Conservation (phyloP, 2,329 filamentous ascomycete species). For the Fusarium kyushuense region DNA sequence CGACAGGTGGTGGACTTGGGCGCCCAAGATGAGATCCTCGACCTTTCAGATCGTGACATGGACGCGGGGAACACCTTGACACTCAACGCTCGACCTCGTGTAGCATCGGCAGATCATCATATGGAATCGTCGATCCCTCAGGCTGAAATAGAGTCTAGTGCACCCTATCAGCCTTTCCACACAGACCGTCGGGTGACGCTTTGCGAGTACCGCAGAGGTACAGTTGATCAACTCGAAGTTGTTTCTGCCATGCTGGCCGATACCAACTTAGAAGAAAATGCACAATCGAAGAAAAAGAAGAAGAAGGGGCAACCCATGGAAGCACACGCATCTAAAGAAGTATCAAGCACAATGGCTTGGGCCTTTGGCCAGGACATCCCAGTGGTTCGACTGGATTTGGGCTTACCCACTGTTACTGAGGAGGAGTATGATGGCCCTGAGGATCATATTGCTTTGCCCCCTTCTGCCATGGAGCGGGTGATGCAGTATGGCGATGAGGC, state of each 20-base stretch:
- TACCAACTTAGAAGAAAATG: constrained; percentile 56
- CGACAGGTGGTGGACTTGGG: constrained; percentile 63
- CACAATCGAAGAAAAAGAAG: constrained; percentile 54
- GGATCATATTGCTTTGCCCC: constrained; percentile 70
- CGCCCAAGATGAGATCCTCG: constrained; percentile 67
- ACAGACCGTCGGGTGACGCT: constrained; percentile 88
- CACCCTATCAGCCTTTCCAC: constrained; percentile 95
- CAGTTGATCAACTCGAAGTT: constrained; percentile 52
- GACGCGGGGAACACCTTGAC: constrained; percentile 68
- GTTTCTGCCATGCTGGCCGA: constrained; percentile 58
- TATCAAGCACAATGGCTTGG: constrained; percentile 57
- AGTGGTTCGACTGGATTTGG: constrained; percentile 65
- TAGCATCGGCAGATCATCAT: constrained; percentile 55
- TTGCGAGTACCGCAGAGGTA: constrained; percentile 68
- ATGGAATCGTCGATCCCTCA: constrained; percentile 75
- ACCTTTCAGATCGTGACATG: constrained; percentile 64
- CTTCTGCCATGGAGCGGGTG: constrained; percentile 73
- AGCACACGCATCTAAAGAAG: constrained; percentile 29
- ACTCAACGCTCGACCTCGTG: constrained; percentile 57
- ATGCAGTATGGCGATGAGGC: constrained; percentile 73
- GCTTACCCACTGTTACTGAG: constrained; percentile 60
- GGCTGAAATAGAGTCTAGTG: constrained; percentile 94
- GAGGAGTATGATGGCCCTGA: constrained; percentile 66
- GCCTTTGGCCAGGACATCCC: constrained; percentile 70
- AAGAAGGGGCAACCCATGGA: constrained; percentile 50